Evolutionary conservation across 2,329 filamentous ascomycete genomes (phyloP), one percentile per base, ranked within the genome.

Genomic region (Neonectria faginata): DNA sequence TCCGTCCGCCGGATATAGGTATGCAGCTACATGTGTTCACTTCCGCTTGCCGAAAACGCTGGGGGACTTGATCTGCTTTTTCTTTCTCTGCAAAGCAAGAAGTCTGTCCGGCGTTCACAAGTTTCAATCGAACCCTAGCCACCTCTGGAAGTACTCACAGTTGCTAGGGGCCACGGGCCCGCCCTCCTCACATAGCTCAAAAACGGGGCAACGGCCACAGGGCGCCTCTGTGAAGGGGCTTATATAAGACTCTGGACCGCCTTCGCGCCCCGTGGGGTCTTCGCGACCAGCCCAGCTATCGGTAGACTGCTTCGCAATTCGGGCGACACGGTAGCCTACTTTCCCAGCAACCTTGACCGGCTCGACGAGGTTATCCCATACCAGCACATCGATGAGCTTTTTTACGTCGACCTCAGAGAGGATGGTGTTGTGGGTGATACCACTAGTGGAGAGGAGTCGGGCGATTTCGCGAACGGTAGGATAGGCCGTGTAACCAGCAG

Each of bases 181-280:
- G 7, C 93, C 94, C 65, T 97, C 93, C 69, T 93, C 91, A 77
- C 96, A 99, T 2, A 98, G 85, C 62, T 96, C 91, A 77, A 97
- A 97, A 2, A 97, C 95, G 0, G 96, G 96, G 78, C 96, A 99
- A 60, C 89, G 86, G 2, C 95, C 94, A 78, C 96, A 99, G 1
- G 96, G 96, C 2, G 91, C 90, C 78, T 97, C 94, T 2, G 92
- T 97, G 70, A 95, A 88, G 3, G 92, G 92, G 71, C 94, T 97
- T 70, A 85, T 74, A 57, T 80, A 80, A 16, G 82, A 79, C 55
- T 83, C 82, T 61, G 72, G 83, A 5, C 79, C 83, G 5, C 75
- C 78, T 39, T 78, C 76, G 22, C 75, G 70, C 5, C 78, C 78
- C 4, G 77, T 74, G 11, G 76, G 74, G 20, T 80, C 78, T 14